Evolutionary conservation across 2,329 filamentous ascomycete species (phyloP), one percentile per base, ranked within the genome.

Genomic region (Mycosphaerella arachidis): DNA sequence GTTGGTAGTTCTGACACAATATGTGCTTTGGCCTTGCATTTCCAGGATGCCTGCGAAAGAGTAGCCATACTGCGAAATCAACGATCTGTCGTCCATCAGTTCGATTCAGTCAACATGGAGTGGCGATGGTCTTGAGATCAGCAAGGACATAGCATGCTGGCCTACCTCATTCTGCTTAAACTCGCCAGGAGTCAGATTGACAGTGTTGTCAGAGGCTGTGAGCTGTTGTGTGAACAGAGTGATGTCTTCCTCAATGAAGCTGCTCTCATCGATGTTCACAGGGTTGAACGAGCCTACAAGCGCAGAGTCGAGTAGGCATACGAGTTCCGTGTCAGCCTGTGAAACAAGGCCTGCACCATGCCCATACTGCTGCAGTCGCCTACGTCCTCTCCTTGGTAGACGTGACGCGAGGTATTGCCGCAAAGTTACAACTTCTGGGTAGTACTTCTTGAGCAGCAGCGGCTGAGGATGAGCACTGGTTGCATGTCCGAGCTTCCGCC

Each of bases 1-100:
- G 84, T 67, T 88, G 85, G 68, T 87, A 96, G 27, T 93, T 93
- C 78, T 96, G 88, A 67, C 91, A 92, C 4, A 99, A 82, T 5
- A 96, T 70, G 75, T 97, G 90, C 54, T 84, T 82, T 1, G 88
- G 87, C 69, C 82, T 84, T 53, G 78, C 73, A 60, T 74, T 75
- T 30, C 73, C 69, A 20, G 72, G 71, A 33, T 79, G 76, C 66
- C 83, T 81, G 12, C 83, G 84, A 73, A 96, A 96, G 1, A 96
- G 78, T 9, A 84, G 80, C 85, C 88, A 92, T 46, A 97, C 84
- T 16, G 77, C 75, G 61, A 78, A 80, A 64, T 81, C 76, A 31
- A 82, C 78, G 65, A 78, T 75, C 78, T 81, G 55, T 52, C 16
- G 40, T 56, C 37, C 55, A 67, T 62, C 63, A 69, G 63, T 65